Conservation (phyloP, 164 flowering plant genomes). For the Echeveria elegans region DNA sequence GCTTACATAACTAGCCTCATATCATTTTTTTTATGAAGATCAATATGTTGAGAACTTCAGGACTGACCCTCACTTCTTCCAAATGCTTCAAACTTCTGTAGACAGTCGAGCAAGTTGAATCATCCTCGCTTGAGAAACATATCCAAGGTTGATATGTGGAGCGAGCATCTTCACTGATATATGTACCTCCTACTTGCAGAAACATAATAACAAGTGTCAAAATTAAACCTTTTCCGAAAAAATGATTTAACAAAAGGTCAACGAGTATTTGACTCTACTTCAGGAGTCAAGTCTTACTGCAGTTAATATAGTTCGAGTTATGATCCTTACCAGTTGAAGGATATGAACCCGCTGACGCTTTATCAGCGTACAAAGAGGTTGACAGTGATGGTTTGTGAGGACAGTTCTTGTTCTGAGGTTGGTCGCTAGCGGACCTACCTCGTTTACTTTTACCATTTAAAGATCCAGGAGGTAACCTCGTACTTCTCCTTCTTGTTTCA, state of each 20-base stretch:
- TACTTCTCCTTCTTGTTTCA: constrained; percentile 29
- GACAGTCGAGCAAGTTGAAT: constrained; percentile 19
- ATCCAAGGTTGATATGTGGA: constrained; percentile 26
- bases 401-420: constrained; percentile 11
- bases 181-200: constrained; percentile 20
- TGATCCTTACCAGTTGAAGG: neutral
- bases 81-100: constrained; percentile 21
- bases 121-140: constrained; percentile 13
- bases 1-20: neutral
- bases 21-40: neutral
- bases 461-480: constrained; percentile 22
- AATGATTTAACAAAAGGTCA: no score
- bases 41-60: neutral
- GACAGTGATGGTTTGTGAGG: neutral
- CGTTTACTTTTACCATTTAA: constrained; percentile 13
- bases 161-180: constrained; percentile 31
- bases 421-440: constrained; percentile 10
- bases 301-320: neutral
- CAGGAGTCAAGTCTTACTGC: neutral
- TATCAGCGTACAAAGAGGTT: neutral
- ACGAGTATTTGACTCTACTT: neutral
- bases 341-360: neutral
- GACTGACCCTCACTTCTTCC: constrained; percentile 40
- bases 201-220: neutral
- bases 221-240: neutral